These are phyloP conservation scores for Neonectria neomacrospora DNA, from an alignment of 2,329 filamentous ascomycete genomes.

Conservation along the genomic window DNA sequence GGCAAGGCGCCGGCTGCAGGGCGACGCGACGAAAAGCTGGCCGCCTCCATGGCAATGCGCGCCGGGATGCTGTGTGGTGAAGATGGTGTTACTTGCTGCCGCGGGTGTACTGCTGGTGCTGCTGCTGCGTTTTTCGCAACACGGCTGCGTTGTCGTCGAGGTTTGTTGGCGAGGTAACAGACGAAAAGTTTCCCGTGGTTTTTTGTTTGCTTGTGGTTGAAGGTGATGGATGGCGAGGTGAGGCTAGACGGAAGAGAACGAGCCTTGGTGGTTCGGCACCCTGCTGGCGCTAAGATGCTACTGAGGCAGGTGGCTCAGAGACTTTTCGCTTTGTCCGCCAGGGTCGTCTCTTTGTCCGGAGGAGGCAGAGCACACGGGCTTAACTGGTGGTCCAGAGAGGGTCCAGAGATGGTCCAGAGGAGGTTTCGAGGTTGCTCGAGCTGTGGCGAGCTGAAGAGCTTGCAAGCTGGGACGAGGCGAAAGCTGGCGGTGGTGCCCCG, in stretches of 20 bases:
- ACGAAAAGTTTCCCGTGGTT: neutral
- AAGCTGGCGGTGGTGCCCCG: slow-evolving; percentile 14
- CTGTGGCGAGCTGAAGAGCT: neutral
- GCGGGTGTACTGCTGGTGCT: neutral
- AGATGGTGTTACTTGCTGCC: slow-evolving; percentile 17
- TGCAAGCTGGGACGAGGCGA: slow-evolving; percentile 1
- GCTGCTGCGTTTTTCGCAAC: slow-evolving; percentile 14
- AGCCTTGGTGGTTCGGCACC: neutral
- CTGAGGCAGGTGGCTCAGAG: neutral
- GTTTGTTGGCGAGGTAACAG: neutral
- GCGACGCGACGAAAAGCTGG: slow-evolving; percentile 50
- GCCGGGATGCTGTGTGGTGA: slow-evolving; percentile 20
- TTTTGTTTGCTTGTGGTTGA: neutral
- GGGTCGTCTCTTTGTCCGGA: slow-evolving; percentile 3
- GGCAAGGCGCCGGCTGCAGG: slow-evolving; percentile 49
- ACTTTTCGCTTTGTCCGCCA: slow-evolving; percentile 1
- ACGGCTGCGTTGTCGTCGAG: neutral
- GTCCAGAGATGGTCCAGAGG: neutral
- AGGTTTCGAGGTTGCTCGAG: neutral
- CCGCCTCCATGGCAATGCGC: slow-evolving; percentile 43
- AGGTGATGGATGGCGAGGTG: slow-evolving; percentile 1
- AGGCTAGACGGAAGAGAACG: neutral
- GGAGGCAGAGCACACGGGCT: neutral
- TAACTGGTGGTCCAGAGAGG: neutral
- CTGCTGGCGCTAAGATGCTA: neutral